These are phyloP conservation scores for Protea cynaroides DNA, from an alignment of 164 flowering plant species.

Conservation along the genomic window DNA sequence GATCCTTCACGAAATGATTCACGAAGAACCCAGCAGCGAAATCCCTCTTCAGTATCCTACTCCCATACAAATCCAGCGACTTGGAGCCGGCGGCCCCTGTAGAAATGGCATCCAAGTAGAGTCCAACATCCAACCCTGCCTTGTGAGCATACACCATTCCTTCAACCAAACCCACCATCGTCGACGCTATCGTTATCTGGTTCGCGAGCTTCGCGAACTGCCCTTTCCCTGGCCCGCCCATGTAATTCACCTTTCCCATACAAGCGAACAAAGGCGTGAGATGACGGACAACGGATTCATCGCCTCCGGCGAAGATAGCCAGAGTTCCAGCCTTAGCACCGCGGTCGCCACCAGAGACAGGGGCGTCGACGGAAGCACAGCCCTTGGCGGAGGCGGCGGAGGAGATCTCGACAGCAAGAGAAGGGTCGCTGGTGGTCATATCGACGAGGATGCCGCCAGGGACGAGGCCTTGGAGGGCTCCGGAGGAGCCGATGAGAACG, in stretches of 20 bases:
- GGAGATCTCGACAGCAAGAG: slow-evolving; percentile 66
- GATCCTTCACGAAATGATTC: slow-evolving; percentile 89
- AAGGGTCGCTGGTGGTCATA: slow-evolving; percentile 96
- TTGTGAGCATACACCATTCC: slow-evolving; percentile 81
- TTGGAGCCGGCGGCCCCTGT: slow-evolving; percentile 86
- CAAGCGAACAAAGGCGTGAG: slow-evolving; percentile 52
- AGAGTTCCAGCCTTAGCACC: slow-evolving; percentile 69
- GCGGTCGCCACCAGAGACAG: slow-evolving; percentile 92
- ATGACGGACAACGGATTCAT: slow-evolving; percentile 27
- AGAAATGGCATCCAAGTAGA: slow-evolving; percentile 65
- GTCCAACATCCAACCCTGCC: slow-evolving; percentile 58
- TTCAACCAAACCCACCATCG: slow-evolving; percentile 91
- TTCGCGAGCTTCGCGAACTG: slow-evolving; percentile 82
- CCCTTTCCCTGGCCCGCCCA: slow-evolving; percentile 87
- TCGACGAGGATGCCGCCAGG: slow-evolving; percentile 68
- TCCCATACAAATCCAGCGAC: slow-evolving; percentile 72
- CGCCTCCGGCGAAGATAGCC: slow-evolving; percentile 92
- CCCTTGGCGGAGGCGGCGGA: slow-evolving; percentile 39
- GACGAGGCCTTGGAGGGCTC: slow-evolving; percentile 58
- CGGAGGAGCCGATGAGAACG: slow-evolving; percentile 64
- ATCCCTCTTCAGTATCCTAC: slow-evolving; percentile 75
- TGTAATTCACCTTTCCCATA: slow-evolving; percentile 76
- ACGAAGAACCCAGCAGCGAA: slow-evolving; percentile 83
- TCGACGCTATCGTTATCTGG: slow-evolving; percentile 74
- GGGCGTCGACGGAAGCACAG: slow-evolving; percentile 74